phyloP scores from a whole-genome alignment of 2,329 filamentous ascomycete species.

The Colletotrichum sp. region DNA sequence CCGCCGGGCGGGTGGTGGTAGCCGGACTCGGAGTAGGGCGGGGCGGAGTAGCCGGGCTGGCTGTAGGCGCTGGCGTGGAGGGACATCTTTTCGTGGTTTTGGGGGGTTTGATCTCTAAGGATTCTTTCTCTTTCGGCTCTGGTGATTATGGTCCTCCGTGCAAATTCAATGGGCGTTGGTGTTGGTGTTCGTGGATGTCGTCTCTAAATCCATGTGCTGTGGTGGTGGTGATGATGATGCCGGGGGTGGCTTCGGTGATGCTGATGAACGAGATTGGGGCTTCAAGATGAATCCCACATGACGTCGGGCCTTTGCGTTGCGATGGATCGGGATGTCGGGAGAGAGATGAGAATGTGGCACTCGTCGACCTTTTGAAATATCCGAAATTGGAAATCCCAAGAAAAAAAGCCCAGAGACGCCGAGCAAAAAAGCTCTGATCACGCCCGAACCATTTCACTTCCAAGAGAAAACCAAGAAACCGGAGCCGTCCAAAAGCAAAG shows the following conservation, averaged over 20 bases:
- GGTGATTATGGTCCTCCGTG: background rate
- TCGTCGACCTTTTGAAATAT: background rate
- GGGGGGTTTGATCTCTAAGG: background rate
- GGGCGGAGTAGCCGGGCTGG: constrained; percentile 12
- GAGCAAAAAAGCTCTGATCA: constrained; percentile 3
- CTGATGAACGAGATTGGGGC: background rate
- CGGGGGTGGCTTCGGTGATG: background rate
- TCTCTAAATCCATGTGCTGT: background rate
- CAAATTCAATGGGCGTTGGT: background rate
- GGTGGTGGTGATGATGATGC: background rate
- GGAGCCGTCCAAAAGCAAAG: background rate
- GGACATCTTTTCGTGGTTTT: background rate
- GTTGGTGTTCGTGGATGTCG: background rate
- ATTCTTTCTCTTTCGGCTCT: background rate
- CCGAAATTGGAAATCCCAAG: background rate
- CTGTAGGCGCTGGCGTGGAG: constrained; percentile 13
- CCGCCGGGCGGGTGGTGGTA: constrained; percentile 13
- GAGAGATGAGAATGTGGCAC: background rate
- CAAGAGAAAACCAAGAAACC: constrained; percentile 8
- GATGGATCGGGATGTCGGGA: background rate
- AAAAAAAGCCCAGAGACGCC: constrained; percentile 10
- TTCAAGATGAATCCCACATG: background rate
- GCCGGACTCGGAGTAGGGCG: constrained; percentile 15
- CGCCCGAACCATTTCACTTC: background rate
- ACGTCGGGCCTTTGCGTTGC: background rate